Evolutionary conservation across 257 asterid genomes (phyloP).

Genomic region (Mentha longifolia): DNA sequence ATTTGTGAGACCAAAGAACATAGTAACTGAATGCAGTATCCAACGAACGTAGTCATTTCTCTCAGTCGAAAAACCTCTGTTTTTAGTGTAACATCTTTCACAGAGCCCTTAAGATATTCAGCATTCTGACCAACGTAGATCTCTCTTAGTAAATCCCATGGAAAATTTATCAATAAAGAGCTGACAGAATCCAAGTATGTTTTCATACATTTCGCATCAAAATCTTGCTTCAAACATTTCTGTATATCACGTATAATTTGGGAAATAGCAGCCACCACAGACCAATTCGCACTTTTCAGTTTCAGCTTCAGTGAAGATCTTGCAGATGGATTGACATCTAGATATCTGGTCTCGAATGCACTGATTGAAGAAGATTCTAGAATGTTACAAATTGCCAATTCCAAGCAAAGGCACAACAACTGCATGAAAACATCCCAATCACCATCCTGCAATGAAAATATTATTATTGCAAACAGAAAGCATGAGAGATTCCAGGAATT

Average conservation of each 20-base stretch:
- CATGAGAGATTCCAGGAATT: conserved; percentile 18
- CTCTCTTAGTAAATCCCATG: conserved; percentile 53
- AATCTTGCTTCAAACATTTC: conserved; percentile 60
- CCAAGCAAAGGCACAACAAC: conserved; percentile 61
- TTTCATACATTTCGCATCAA: conserved; percentile 41
- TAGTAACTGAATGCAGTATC: conserved; percentile 64
- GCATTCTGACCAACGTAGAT: conserved; percentile 27
- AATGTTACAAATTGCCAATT: conserved; percentile 43
- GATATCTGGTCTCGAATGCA: conserved; percentile 34
- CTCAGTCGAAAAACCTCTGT: conserved; percentile 34
- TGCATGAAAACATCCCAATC: conserved; percentile 62
- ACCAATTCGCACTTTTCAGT: conserved; percentile 50
- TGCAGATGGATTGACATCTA: conserved; percentile 36
- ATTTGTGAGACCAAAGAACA: conserved; percentile 59
- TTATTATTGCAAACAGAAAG: conserved; percentile 6
- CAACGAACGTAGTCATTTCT: conserved; percentile 50
- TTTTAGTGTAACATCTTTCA: conserved; percentile 30
- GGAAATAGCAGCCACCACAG: conserved; percentile 51
- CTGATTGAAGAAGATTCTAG: conserved; percentile 37
- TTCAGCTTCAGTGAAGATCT: conserved; percentile 43
- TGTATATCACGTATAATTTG: conserved; percentile 64
- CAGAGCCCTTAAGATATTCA: conserved; percentile 38
- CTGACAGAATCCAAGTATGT: conserved; percentile 50
- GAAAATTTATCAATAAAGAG: conserved; percentile 50
- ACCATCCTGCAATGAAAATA: conserved; percentile 56